These are phyloP conservation scores for Phialocephala sp. DNA, from an alignment of 2,329 filamentous ascomycete species.

Conservation along the genomic window DNA sequence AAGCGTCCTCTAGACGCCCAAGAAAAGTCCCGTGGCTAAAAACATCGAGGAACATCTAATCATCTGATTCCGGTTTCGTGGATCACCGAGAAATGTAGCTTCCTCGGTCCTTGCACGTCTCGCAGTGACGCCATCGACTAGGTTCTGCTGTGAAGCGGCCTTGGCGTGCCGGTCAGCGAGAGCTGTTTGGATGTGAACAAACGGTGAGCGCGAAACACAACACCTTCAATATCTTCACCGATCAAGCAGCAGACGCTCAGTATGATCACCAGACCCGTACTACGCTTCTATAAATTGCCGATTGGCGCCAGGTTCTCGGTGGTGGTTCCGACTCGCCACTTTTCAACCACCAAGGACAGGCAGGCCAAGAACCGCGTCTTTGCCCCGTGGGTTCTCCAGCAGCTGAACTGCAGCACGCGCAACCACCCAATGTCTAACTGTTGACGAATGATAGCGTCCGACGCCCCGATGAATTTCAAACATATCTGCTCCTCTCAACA, in stretches of 20 bases:
- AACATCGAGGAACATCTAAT: not conserved
- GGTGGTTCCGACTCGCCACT: conserved; percentile 19
- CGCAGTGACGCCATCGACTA: not conserved
- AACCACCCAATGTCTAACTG: conserved; percentile 2
- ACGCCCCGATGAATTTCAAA: conserved; percentile 58
- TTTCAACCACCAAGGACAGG: conserved; percentile 33
- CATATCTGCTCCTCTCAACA: conserved; percentile 60
- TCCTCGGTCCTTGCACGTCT: not conserved
- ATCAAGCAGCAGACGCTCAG: conserved; percentile 1
- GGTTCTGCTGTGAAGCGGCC: not conserved
- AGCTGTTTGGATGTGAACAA: conserved; percentile 7
- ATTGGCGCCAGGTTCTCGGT: conserved; percentile 9
- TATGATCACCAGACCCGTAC: conserved; percentile 35
- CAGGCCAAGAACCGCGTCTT: conserved; percentile 49
- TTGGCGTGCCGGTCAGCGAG: not conserved
- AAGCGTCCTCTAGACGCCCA: not conserved
- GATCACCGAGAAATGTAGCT: not conserved
- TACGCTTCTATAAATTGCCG: conserved; percentile 25
- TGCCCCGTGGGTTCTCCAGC: conserved; percentile 44
- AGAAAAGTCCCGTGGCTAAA: not conserved
- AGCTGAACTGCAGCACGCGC: conserved; percentile 11
- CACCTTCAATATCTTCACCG: not conserved
- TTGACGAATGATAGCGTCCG: conserved; percentile 53
- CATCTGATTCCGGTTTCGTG: conserved; percentile 4
- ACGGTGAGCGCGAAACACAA: not conserved